Percentiles rank a stretch among this genome's conserved stretches.
These are phyloP conservation scores for Dujonia santamariae DNA, from an alignment of 1,139 yeast genomes.

Conservation along the genomic window DNA sequence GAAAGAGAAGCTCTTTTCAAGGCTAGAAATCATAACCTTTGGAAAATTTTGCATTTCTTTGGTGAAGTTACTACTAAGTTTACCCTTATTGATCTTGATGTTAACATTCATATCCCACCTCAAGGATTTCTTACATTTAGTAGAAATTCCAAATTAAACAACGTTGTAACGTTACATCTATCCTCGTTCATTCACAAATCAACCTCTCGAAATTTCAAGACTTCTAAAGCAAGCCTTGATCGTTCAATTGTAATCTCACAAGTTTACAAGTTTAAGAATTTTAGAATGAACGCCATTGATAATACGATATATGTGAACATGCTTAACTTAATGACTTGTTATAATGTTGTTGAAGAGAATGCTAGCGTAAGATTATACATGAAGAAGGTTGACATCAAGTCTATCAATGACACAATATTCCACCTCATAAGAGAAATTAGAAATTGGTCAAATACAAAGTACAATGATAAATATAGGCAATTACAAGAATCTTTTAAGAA, in stretches of 20 bases:
- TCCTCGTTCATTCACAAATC: slow-evolving; percentile 27
- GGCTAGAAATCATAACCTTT: neutral
- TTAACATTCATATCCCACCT: slow-evolving; percentile 31
- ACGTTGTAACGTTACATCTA: slow-evolving; percentile 21
- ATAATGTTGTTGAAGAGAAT: slow-evolving; percentile 20
- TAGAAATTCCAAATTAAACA: slow-evolving; percentile 28
- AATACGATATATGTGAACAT: slow-evolving; percentile 30
- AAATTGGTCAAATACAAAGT: slow-evolving; percentile 24
- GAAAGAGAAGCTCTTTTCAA: slow-evolving; percentile 4
- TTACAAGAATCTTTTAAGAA: slow-evolving; percentile 7
- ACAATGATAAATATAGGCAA: slow-evolving; percentile 23
- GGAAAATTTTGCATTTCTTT: slow-evolving; percentile 12
- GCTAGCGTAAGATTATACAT: slow-evolving; percentile 24
- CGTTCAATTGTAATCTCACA: slow-evolving; percentile 7
- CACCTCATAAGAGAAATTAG: slow-evolving; percentile 33
- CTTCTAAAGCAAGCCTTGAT: neutral
- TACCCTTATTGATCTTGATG: slow-evolving; percentile 29
- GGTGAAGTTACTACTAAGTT: slow-evolving; percentile 24
- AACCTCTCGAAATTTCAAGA: slow-evolving; percentile 23
- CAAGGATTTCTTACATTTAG: slow-evolving; percentile 24
- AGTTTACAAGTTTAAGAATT: slow-evolving; percentile 30
- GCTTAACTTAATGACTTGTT: slow-evolving; percentile 24
- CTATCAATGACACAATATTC: slow-evolving; percentile 39
- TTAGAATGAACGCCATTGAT: slow-evolving; percentile 29
- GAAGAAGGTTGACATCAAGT: slow-evolving; percentile 28